Evolutionary conservation across 2,329 filamentous ascomycete species (phyloP).

Genomic region (Aspergillus pseudotamarii): DNA sequence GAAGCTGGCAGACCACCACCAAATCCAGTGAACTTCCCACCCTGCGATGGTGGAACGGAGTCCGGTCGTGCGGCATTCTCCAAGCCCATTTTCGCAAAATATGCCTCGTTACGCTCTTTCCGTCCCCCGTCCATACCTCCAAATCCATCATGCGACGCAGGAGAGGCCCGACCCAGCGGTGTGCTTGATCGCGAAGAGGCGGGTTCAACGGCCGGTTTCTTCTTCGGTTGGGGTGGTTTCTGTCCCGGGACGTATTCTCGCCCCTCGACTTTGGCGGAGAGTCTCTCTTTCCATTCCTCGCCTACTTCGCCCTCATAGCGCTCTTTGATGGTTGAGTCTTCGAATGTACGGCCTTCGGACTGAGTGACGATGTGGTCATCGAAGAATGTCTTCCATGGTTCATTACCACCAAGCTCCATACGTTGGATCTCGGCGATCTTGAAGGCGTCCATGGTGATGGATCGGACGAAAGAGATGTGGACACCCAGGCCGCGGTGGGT

Average conservation of each 20-base stretch:
- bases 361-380: conserved; percentile 69
- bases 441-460: conserved; percentile 98
- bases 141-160: conserved; percentile 27
- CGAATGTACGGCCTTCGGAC: conserved; percentile 72
- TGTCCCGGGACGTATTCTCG: conserved; percentile 78
- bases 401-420: conserved; percentile 91
- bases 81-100: conserved; percentile 82
- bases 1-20: conserved; percentile 71
- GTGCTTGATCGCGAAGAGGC: conserved; percentile 36
- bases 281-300: conserved; percentile 91
- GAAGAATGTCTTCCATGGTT: conserved; percentile 84
- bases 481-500: conserved; percentile 93
- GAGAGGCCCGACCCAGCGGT: conserved; percentile 28
- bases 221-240: conserved; percentile 52
- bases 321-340: conserved; percentile 86
- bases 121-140: conserved; percentile 48
- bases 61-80: conserved; percentile 79
- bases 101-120: conserved; percentile 76
- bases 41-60: conserved; percentile 79
- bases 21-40: conserved; percentile 90
- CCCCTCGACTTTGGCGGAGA: conserved; percentile 85
- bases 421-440: conserved; percentile 89
- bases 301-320: conserved; percentile 86
- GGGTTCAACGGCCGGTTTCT: conserved; percentile 35
- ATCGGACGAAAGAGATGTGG: conserved; percentile 97